Evolutionary conservation across 2,329 filamentous ascomycete genomes (phyloP).

Genomic region (Triangularia verruculosa): DNA sequence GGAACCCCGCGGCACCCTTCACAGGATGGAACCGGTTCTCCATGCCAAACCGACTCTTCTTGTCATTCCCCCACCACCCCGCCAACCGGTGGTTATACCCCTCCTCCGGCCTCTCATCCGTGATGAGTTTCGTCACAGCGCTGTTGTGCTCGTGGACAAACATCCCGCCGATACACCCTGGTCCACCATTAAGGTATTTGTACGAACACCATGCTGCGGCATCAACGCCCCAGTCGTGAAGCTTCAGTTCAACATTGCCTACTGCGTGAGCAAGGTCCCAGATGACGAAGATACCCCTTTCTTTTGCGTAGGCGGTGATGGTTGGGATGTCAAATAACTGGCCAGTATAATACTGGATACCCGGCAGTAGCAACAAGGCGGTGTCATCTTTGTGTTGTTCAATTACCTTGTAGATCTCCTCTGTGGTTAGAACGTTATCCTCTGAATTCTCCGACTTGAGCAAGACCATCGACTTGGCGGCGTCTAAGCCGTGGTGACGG

Average conservation of each 20-base stretch:
- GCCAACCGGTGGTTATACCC: conserved; percentile 55
- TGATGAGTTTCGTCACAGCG: conserved; percentile 33
- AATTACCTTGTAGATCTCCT: conserved; percentile 66
- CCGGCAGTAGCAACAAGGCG: conserved; percentile 70
- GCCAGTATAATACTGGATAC: conserved; percentile 78
- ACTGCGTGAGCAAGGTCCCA: conserved; percentile 81
- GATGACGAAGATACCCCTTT: conserved; percentile 64
- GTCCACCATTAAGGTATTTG: conserved; percentile 78
- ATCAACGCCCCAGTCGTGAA: conserved; percentile 78
- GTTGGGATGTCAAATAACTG: conserved; percentile 71
- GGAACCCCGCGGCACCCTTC: conserved; percentile 70
- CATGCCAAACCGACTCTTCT: conserved; percentile 69
- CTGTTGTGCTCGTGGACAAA: conserved; percentile 71
- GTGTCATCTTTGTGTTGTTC: conserved; percentile 62
- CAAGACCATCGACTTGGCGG: conserved; percentile 64
- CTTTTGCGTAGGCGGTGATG: conserved; percentile 69
- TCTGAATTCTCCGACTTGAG: conserved; percentile 55
- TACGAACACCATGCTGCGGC: conserved; percentile 79
- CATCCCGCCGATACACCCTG: conserved; percentile 68
- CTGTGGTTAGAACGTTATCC: conserved; percentile 58
- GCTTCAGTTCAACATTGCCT: conserved; percentile 68
- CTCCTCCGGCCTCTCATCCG: conserved; percentile 35
- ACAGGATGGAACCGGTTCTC: conserved; percentile 70
- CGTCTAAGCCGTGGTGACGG: conserved; percentile 61
- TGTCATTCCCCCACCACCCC: conserved; percentile 82